phyloP scores from a whole-genome alignment of 1,139 yeast species.

The Pichia sp. region DNA sequence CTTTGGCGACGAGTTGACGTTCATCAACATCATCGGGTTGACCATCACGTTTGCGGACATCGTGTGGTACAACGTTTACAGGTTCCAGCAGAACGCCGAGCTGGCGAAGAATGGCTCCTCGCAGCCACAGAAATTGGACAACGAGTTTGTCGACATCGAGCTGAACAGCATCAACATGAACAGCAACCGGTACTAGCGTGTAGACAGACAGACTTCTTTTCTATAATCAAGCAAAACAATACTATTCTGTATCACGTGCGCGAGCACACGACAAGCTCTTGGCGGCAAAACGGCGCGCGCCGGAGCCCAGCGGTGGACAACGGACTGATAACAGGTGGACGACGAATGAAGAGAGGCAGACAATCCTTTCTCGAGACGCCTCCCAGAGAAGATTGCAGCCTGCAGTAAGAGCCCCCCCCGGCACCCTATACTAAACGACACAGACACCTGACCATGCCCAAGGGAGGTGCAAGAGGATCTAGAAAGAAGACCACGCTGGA shows the following conservation, averaged over 20 bases:
- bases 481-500: slow-evolving; percentile 6
- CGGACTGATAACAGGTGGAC: too few relatives aligned
- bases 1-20: slow-evolving; percentile 68
- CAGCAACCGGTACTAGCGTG: background rate
- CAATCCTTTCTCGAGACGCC: too few relatives aligned
- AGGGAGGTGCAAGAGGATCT: background rate
- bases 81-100: slow-evolving; percentile 37
- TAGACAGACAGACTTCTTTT: too few relatives aligned
- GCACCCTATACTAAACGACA: too few relatives aligned
- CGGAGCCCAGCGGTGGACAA: too few relatives aligned
- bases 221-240: too few relatives aligned
- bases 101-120: background rate
- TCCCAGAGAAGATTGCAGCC: too few relatives aligned
- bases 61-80: slow-evolving; percentile 70
- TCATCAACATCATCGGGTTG: slow-evolving; percentile 72
- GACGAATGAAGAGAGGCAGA: too few relatives aligned
- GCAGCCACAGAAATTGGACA: slow-evolving; percentile 7
- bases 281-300: too few relatives aligned
- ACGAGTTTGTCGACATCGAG: slow-evolving; percentile 23
- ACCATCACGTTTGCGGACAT: slow-evolving; percentile 73
- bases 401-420: too few relatives aligned
- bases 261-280: too few relatives aligned
- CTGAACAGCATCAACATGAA: slow-evolving; percentile 11
- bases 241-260: too few relatives aligned
- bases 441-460: background rate